These are phyloP conservation scores for Bretschneidera sinensis DNA, from an alignment of 345 rosid species.

Conservation along the genomic window DNA sequence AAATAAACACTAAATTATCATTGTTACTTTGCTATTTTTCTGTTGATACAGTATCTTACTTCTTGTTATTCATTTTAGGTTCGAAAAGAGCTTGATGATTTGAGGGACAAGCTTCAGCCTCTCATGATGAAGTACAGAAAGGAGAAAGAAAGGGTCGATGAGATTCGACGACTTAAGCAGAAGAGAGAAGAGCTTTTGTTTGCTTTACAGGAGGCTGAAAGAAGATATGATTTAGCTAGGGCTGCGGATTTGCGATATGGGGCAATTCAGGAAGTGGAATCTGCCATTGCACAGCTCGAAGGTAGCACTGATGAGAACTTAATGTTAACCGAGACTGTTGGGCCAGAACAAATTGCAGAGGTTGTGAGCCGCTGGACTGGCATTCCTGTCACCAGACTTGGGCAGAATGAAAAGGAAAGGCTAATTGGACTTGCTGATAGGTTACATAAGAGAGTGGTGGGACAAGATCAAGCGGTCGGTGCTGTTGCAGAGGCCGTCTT, in stretches of 20 bases:
- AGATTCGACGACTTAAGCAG: conserved; percentile 71
- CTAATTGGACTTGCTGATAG: conserved; percentile 73
- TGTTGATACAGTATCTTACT: background rate
- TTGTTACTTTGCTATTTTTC: background rate
- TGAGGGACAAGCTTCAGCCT: conserved; percentile 92
- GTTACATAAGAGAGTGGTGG: conserved; percentile 79
- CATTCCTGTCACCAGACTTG: conserved; percentile 83
- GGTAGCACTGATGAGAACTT: conserved; percentile 54
- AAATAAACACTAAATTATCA: background rate
- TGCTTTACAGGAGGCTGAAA: conserved; percentile 80
- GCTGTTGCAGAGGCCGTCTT: conserved; percentile 85
- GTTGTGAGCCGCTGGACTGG: conserved; percentile 97
- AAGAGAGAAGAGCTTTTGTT: conserved; percentile 73
- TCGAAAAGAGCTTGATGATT: conserved; percentile 78
- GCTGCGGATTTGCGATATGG: conserved; percentile 87
- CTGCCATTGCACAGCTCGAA: conserved; percentile 64
- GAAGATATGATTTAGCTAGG: conserved; percentile 83
- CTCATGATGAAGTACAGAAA: conserved; percentile 79
- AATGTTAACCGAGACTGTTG: conserved; percentile 82
- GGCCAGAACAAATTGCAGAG: conserved; percentile 88
- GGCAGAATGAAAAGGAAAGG: conserved; percentile 80
- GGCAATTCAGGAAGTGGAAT: conserved; percentile 76
- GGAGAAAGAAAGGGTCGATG: conserved; percentile 89
- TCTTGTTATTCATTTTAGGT: conserved; percentile 41
- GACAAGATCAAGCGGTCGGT: conserved; percentile 71